Evolutionary conservation across 2,329 filamentous ascomycete genomes (phyloP).

Genomic region (Monilinia fructicola): DNA sequence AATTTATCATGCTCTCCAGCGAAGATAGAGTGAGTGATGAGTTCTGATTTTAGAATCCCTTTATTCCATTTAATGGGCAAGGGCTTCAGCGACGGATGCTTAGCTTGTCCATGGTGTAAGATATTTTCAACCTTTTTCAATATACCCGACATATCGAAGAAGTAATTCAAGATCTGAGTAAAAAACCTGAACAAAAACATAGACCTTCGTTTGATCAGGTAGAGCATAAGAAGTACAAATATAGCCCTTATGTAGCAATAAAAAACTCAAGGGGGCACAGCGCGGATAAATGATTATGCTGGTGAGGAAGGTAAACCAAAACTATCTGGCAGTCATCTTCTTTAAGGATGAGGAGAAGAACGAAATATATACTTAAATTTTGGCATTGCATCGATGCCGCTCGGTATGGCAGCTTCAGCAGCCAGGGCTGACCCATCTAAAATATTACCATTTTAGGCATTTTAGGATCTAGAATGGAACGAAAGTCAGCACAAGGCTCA

Average conservation of each 20-base stretch:
- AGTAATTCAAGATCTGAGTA: background rate
- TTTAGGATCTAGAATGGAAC: background rate
- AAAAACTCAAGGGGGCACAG: background rate
- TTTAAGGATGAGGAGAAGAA: background rate
- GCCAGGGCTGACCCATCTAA: background rate
- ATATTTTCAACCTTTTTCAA: slow-evolving; percentile 11
- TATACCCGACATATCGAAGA: background rate
- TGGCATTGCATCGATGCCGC: background rate
- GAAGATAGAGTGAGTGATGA: slow-evolving; percentile 20
- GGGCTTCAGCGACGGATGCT: background rate
- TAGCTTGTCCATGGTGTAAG: slow-evolving; percentile 13
- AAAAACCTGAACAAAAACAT: background rate
- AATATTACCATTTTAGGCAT: background rate
- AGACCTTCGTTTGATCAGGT: background rate
- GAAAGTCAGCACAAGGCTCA: slow-evolving; percentile 8
- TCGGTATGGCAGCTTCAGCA: background rate
- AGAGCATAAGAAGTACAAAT: background rate
- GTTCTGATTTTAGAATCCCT: slow-evolving; percentile 19
- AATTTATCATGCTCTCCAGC: background rate
- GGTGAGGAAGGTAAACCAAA: background rate
- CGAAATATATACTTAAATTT: background rate
- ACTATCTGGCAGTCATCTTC: background rate
- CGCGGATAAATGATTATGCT: background rate
- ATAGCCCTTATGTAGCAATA: no score
- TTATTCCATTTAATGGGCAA: slow-evolving; percentile 18